Evolutionary conservation across 2,329 filamentous ascomycete genomes (phyloP), one percentile per base, ranked within the genome.

Genomic region (Claviceps digitariae): DNA sequence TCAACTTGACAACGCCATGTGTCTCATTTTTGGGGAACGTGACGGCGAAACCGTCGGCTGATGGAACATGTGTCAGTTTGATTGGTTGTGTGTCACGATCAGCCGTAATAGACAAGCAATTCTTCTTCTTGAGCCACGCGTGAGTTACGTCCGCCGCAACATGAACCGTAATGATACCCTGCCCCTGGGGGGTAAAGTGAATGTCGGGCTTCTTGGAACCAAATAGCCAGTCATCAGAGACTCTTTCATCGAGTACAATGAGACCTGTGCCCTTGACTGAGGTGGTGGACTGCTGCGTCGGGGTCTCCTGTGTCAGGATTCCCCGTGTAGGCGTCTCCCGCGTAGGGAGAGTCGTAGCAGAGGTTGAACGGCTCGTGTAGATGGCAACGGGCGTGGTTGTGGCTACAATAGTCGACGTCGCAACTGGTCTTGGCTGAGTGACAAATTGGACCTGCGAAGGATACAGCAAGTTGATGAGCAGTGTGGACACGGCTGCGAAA

Each of bases 1-100:
- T 74, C 46, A 85, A 70, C 52, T 78, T 78, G 50, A 84, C 64
- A 40, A 78, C 64, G 34, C 81, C 82, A 56, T 79, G 67, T 6
- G 79, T 77, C 55, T 84, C 79, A 27, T 72, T 71, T 29, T 67
- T 69, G 4, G 74, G 69, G 29, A 83, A 71, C 55, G 76, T 71
- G 25, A 81, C 70, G 20, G 78, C 59, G 41, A 81, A 71, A 4
- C 77, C 77, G 29, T 78, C 72, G 12, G 76, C 69, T 7, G 73
- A 68, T 15, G 70, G 68, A 6, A 69, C 72, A 45, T 76, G 67
- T 57, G 73, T 74, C 27, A 74, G 75, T 52, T 74, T 71, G 48
- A 82, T 69, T 38, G 67, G 65, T 36, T 68, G 60, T 15, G 72
- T 68, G 4, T 70, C 74, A 45, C 78, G 74, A 43, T 72, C 74